Evolutionary conservation across 352 stramenopile genomes (phyloP), one percentile per base, ranked within the genome.

Genomic region (Stramenopiles sp.): DNA sequence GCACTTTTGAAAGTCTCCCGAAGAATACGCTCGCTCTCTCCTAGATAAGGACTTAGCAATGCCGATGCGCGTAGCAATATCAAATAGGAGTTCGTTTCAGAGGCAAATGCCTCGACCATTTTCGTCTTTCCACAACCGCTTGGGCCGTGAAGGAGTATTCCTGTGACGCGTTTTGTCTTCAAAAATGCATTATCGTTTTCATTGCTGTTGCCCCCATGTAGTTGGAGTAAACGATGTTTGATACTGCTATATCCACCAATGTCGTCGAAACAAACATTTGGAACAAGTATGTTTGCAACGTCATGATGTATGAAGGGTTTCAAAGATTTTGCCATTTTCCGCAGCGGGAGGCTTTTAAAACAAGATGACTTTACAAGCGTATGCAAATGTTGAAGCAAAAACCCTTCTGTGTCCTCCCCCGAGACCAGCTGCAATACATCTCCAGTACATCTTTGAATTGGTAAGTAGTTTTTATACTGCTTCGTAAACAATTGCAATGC

Each of bases 161-260:
- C 71, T 14, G 71, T 33, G 4, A 55, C 39, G 39, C 39, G 39
- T 55, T 78, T 33, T 14, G 71, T 78, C 22, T 78, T 33, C 55
- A 71, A 27, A 27, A 27, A 71, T 25, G 22, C 55, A 33, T 14
- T 33, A 14, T 33, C 8, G 71, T 14, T 33, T 33, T 33, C 14
- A 31, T 33, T 31, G 4, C 4, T 14, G 14, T 78, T 78, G 71
- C 71, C 14, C 22, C 22, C 4, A 33, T 33, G 4, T 78, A 78
- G 8, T 14, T 78, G 71, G 4, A 78, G 14, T 33, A 78, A 33
- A 33, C 71, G 71, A 14, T 33, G 30, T 78, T 78, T 78, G 4
- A 78, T 78, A 4, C 4, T 78, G 8, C 14, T 33, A 33, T 78
- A 78, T 78, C 71, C 71, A 4, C 71, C 71, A 78, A 78, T 78